Conservation (phyloP, 2,329 filamentous ascomycete species). For the Fusarium anthophilum region DNA sequence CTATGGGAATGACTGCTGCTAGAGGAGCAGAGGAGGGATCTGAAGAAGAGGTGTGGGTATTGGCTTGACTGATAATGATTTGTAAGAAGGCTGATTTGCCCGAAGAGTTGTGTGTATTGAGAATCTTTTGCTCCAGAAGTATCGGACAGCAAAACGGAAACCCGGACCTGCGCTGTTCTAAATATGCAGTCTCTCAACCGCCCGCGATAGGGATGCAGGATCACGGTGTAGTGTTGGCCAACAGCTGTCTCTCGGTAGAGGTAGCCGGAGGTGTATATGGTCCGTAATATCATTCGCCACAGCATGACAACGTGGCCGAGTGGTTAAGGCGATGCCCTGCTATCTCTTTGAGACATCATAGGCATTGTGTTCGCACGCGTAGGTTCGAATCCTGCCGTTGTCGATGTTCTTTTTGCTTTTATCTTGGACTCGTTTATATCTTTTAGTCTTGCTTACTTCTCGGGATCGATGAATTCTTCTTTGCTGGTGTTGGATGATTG, state of each 20-base stretch:
- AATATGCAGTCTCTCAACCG: not conserved
- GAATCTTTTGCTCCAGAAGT: not conserved
- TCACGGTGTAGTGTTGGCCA: not conserved
- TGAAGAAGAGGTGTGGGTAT: not conserved
- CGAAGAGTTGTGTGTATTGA: not conserved
- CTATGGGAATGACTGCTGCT: not conserved
- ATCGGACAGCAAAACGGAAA: not conserved
- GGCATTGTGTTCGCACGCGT: slow-evolving; percentile 31
- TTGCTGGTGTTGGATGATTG: fast-evolving
- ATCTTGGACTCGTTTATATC: fast-evolving
- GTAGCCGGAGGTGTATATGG: fast-evolving
- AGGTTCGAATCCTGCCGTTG: slow-evolving; percentile 31
- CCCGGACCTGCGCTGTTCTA: not conserved
- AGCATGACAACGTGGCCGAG: slow-evolving; percentile 22
- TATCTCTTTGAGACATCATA: slow-evolving; percentile 24
- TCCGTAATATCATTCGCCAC: fast-evolving
- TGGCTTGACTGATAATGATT: not conserved
- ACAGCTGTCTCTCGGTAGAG: not conserved
- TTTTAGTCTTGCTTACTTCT: not conserved
- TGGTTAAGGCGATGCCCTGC: slow-evolving; percentile 32
- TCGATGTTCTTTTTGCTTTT: not conserved
- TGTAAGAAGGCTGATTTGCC: not conserved
- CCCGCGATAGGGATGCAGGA: too few species aligned
- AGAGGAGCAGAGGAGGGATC: not conserved
- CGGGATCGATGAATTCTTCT: not conserved